Evolutionary conservation across 2,329 filamentous ascomycete genomes (phyloP).

Genomic region (Exophiala viscosa): DNA sequence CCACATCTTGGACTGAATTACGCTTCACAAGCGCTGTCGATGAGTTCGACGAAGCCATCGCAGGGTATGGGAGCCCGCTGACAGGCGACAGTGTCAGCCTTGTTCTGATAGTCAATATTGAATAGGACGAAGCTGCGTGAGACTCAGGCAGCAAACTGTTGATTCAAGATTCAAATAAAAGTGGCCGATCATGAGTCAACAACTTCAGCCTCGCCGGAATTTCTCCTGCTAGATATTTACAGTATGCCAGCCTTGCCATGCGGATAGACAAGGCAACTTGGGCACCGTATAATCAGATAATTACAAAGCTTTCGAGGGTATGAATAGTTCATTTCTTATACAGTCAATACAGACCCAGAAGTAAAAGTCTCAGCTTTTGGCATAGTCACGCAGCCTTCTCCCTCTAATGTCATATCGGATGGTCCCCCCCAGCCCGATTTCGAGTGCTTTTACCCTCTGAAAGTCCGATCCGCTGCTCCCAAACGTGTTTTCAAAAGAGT

Average conservation of each 20-base stretch:
- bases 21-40: slow-evolving; percentile 20
- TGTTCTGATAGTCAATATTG: background rate
- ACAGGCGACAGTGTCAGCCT: background rate
- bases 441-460: background rate
- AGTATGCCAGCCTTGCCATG: slow-evolving; percentile 2
- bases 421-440: background rate
- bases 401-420: background rate
- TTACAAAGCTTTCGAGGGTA: too few species aligned
- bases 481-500: too few species aligned
- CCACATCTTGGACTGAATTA: slow-evolving; percentile 31
- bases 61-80: background rate
- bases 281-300: background rate
- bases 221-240: too few species aligned
- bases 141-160: background rate
- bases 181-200: slow-evolving; percentile 7
- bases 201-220: background rate
- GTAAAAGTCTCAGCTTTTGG: too few species aligned
- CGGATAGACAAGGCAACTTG: too few species aligned
- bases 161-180: slow-evolving; percentile 3
- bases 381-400: too few species aligned
- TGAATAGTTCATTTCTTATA: too few species aligned
- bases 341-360: background rate
- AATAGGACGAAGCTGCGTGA: background rate
- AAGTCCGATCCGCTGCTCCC: background rate
- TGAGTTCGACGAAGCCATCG: slow-evolving; percentile 10